Evolutionary conservation across 495 filamentous ascomycete species (phyloP).

Genomic region (Lophiotrema nucula): DNA sequence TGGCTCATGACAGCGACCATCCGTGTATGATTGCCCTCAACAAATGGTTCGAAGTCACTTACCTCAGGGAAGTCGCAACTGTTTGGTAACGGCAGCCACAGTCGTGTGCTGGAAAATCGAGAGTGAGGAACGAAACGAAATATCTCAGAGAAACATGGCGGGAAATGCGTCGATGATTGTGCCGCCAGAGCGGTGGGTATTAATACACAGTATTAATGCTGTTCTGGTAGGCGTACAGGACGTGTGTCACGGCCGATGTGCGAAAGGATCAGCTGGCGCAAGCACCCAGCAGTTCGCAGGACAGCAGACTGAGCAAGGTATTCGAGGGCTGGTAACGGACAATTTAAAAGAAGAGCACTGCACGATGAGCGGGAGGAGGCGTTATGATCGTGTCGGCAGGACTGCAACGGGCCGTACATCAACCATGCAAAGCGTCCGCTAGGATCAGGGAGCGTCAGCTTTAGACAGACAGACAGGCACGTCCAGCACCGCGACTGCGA

Average conservation of each 20-base stretch:
- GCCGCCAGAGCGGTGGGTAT: too few relatives aligned
- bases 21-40: too few relatives aligned
- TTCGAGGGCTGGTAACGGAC: neutral
- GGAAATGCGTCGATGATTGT: too few relatives aligned
- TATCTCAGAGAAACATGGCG: conserved; percentile 9
- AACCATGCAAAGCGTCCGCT: conserved; percentile 15
- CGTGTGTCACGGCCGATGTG: conserved; percentile 5
- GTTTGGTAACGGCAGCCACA: too few relatives aligned
- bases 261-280: conserved; percentile 9
- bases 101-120: too few relatives aligned
- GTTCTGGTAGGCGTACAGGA: conserved; percentile 18
- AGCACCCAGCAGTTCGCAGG: conserved; percentile 28
- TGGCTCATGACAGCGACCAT: too few relatives aligned
- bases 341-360: neutral
- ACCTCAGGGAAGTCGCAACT: too few relatives aligned
- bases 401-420: conserved; percentile 26
- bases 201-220: conserved; percentile 21
- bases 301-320: conserved; percentile 7
- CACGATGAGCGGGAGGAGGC: conserved; percentile 25
- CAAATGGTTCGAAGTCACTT: too few relatives aligned
- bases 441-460: conserved; percentile 15
- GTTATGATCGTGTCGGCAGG: conserved; percentile 15
- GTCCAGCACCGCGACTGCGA: conserved; percentile 13
- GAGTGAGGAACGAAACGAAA: too few relatives aligned
- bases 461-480: neutral